A percentile compares a stretch with the other conserved stretches of the same genome.
These are phyloP conservation scores for Leptographium procerum DNA, from an alignment of 2,329 filamentous ascomycete species.

Conservation along the genomic window DNA sequence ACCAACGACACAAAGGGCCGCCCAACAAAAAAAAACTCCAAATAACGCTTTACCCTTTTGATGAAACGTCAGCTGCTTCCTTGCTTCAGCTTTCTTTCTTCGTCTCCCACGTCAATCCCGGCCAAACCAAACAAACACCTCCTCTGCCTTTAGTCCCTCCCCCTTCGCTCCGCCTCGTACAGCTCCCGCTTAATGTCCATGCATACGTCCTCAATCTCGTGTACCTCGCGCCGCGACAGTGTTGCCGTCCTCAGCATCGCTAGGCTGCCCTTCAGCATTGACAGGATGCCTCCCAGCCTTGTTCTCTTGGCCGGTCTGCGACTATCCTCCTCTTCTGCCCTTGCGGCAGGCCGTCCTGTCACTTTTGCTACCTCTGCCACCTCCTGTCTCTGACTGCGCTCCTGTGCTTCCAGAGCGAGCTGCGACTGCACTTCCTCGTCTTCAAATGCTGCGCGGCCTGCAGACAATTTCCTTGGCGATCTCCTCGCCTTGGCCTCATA, in stretches of 20 bases:
- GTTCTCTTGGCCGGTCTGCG: constrained; percentile 15
- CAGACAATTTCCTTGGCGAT: background rate
- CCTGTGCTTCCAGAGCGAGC: constrained; percentile 13
- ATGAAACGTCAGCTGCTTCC: background rate
- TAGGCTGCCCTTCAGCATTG: constrained; percentile 43
- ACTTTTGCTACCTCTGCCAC: constrained; percentile 1
- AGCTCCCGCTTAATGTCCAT: constrained; percentile 68
- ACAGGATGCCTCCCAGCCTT: constrained; percentile 38
- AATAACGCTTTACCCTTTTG: no score
- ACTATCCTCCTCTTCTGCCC: constrained; percentile 1
- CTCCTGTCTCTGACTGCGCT: constrained; percentile 11
- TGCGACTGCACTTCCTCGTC: constrained; percentile 20
- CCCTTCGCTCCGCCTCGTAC: constrained; percentile 56
- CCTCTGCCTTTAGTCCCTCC: constrained; percentile 21
- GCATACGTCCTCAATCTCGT: constrained; percentile 64
- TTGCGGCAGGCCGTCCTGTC: constrained; percentile 7
- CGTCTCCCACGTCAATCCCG: no score
- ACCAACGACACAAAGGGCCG: no score
- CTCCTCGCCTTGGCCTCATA: no score
- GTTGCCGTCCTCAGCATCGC: constrained; percentile 45
- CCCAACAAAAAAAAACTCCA: no score
- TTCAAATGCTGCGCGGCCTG: background rate
- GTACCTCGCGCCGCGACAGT: constrained; percentile 53
- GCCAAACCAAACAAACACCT: no score
- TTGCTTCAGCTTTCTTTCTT: no score